Base-by-base conservation (phyloP, 768 basidiomycete species). In the Paxillus involutus region DNA sequence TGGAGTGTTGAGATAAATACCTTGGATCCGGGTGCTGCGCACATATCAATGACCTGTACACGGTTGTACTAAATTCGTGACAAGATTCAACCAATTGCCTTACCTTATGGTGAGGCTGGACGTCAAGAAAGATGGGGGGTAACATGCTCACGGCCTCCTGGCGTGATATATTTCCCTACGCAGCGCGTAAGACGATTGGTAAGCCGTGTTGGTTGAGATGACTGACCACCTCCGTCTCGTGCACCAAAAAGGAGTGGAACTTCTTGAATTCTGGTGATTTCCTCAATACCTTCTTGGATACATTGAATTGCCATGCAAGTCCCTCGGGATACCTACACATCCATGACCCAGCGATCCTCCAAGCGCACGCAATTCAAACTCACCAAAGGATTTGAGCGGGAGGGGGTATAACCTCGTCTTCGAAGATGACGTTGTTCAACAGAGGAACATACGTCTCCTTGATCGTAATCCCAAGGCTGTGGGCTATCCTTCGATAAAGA, bases 121-220 rank as follows among this genome's bases (percentile, higher is more conserved):
- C 92, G 51, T 94, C 91, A 33, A 99, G 82, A 61, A 98, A 86
- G 2, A 99, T 80, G 1, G 97, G 96, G 6, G 97, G 97, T n/a
- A 99, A 77, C 97, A 99, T 99, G 68, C 93, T 96, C 53, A 99
- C 97, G 16, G 93, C 94, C 71, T 99, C 97, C 70, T 98, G 95
- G 19, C 97, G 78, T 11, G 94, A 96, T 44, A 98, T 79, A 62
- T 99, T 99, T 44, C 97, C 95, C 93, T 95, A 60, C 4, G 35
- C 0, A 29, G n/a, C 8, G 17, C 49, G 44, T 59, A 21, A 45
- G 45, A 39, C 21, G 11, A 0, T 47, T 43, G n/a, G 36, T 48
- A 46, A 51, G 45, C 9, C 7, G 14, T 19, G 3, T 47, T 39
- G 3, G 47, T 7, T 32, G 29, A 44, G n/a, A 49, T 8, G 26